Conservation (phyloP, 305 asterid species). For the Fraxinus sp. region DNA sequence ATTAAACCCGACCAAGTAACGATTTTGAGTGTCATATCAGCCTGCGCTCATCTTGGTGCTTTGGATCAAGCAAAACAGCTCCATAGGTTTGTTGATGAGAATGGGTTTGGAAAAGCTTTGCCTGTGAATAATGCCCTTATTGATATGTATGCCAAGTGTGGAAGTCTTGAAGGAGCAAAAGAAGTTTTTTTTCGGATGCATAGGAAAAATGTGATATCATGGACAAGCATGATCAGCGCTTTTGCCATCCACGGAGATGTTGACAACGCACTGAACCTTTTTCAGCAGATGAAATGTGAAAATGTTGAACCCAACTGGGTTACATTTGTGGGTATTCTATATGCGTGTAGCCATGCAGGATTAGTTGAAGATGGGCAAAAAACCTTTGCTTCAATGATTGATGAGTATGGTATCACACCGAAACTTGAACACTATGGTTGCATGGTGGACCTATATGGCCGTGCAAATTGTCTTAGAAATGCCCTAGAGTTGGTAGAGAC, state of each 20-base stretch:
- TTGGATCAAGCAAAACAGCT: conserved; percentile 52
- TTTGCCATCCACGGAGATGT: conserved; percentile 67
- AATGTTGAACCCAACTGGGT: conserved; percentile 65
- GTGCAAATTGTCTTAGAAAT: conserved; percentile 56
- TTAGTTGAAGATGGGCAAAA: conserved; percentile 60
- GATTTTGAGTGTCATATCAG: conserved; percentile 69
- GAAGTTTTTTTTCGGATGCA: conserved; percentile 45
- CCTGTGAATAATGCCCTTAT: conserved; percentile 67
- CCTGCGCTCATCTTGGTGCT: conserved; percentile 69
- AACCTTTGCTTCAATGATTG: conserved; percentile 55
- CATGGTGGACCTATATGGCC: conserved; percentile 77
- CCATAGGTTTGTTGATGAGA: conserved; percentile 42
- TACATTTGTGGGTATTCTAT: conserved; percentile 67
- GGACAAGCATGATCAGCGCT: conserved; percentile 72
- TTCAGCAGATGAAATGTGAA: conserved; percentile 53
- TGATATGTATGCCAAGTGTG: conserved; percentile 85
- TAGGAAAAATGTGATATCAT: conserved; percentile 62
- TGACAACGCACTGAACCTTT: conserved; percentile 45
- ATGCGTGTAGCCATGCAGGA: conserved; percentile 79
- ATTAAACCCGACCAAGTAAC: conserved; percentile 70
- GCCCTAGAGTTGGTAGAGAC: conserved; percentile 62
- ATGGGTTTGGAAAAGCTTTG: conserved; percentile 55
- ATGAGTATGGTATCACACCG: conserved; percentile 54
- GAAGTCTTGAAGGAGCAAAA: conserved; percentile 55
- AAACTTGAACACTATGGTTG: conserved; percentile 78